Conservation (phyloP, 306 rosid species). For the Cyclanthera cordifolia region DNA sequence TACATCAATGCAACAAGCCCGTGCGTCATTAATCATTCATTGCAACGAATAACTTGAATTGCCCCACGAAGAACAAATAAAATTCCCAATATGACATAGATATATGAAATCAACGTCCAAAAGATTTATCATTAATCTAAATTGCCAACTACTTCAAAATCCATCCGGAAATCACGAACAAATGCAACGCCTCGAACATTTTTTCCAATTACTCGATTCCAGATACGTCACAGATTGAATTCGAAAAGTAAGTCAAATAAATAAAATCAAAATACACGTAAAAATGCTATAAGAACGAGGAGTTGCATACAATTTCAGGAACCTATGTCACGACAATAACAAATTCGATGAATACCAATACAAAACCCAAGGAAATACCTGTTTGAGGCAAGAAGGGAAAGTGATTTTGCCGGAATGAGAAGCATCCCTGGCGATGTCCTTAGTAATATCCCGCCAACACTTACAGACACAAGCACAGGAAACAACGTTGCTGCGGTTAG, state of each 20-base stretch:
- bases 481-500: conserved; percentile 67
- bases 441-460: conserved; percentile 76
- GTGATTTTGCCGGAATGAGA: conserved; percentile 53
- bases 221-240: background rate
- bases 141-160: background rate
- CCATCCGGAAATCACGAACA: background rate
- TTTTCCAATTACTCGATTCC: background rate
- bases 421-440: conserved; percentile 49
- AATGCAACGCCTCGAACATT: background rate
- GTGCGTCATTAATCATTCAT: background rate
- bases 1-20: background rate
- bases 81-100: background rate
- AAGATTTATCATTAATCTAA: background rate
- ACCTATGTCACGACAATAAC: background rate
- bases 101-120: background rate
- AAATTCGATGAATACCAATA: background rate
- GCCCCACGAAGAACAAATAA: background rate
- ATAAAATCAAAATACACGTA: background rate
- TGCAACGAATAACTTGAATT: background rate
- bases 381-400: conserved; percentile 89
- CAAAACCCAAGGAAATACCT: conserved; percentile 31
- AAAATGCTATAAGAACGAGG: background rate
- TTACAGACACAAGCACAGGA: conserved; percentile 87
- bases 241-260: background rate
- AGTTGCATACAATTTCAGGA: background rate